Conservation (phyloP, 179 eudicot species). For the Nepenthes alata region DNA sequence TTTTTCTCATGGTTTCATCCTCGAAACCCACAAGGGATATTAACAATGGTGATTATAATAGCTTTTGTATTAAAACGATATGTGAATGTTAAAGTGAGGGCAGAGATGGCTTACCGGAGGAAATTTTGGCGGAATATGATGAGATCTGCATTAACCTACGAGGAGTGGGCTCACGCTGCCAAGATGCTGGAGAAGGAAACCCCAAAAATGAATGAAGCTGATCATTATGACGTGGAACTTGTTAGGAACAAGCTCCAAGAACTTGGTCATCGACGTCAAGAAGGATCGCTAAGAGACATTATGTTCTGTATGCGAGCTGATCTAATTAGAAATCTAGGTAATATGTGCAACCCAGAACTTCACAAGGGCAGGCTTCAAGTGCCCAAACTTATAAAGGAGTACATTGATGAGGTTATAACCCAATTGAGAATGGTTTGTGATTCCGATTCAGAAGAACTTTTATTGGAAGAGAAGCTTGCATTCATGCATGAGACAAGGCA, state of each 20-base stretch:
- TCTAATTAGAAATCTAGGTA: slow-evolving; percentile 76
- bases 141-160: slow-evolving; percentile 64
- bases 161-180: slow-evolving; percentile 95
- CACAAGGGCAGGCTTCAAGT: slow-evolving; percentile 92
- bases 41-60: slow-evolving; percentile 55
- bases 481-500: slow-evolving; percentile 96
- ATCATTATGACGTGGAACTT: slow-evolving; percentile 75
- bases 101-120: slow-evolving; percentile 74
- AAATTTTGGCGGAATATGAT: slow-evolving; percentile 95
- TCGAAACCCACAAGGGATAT: slow-evolving; percentile 79
- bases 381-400: slow-evolving; percentile 80
- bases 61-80: slow-evolving; percentile 67
- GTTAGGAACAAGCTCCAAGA: slow-evolving; percentile 84
- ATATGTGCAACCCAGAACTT: slow-evolving; percentile 93
- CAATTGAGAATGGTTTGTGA: slow-evolving; percentile 90
- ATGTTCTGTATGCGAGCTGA: slow-evolving; percentile 92
- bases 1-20: slow-evolving; percentile 81
- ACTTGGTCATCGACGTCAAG: slow-evolving; percentile 72
- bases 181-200: slow-evolving; percentile 75
- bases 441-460: slow-evolving; percentile 71
- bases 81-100: slow-evolving; percentile 59
- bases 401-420: slow-evolving; percentile 80
- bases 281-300: slow-evolving; percentile 66
- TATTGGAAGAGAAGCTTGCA: slow-evolving; percentile 85
- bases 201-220: slow-evolving; percentile 54